Conservation (phyloP, 768 basidiomycete genomes). For the Rhizopogon sp. region DNA sequence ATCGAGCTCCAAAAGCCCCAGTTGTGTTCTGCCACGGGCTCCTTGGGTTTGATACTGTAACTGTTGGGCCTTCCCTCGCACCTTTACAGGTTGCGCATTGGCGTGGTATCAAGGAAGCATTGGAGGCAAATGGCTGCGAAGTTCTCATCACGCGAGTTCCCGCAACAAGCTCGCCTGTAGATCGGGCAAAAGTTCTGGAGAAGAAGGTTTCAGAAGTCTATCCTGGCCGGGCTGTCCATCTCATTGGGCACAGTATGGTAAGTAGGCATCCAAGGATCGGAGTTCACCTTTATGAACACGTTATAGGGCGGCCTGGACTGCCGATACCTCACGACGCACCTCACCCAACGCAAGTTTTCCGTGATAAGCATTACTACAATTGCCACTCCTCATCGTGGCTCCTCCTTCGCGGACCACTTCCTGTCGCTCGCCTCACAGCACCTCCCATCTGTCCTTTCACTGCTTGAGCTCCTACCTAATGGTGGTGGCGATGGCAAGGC, state of each 20-base stretch:
- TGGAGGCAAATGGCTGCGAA: slow-evolving; percentile 84
- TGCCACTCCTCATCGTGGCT: slow-evolving; percentile 92
- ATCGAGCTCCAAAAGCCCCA: slow-evolving; percentile 76
- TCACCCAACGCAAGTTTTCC: slow-evolving; percentile 70
- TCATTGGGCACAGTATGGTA: slow-evolving; percentile 86
- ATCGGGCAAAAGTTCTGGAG: slow-evolving; percentile 89
- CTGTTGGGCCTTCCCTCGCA: slow-evolving; percentile 69
- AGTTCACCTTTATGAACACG: neutral
- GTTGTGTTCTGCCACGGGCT: slow-evolving; percentile 95
- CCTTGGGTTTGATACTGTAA: slow-evolving; percentile 83
- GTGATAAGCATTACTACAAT: slow-evolving; percentile 91
- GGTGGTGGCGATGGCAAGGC: slow-evolving; percentile 95
- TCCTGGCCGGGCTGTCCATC: slow-evolving; percentile 80
- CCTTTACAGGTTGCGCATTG: slow-evolving; percentile 90
- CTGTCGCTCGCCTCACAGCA: slow-evolving; percentile 63
- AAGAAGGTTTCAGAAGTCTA: slow-evolving; percentile 74
- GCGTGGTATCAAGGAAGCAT: slow-evolving; percentile 92
- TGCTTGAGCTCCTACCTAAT: slow-evolving; percentile 82
- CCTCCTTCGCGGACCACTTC: slow-evolving; percentile 90
- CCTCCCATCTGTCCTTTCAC: slow-evolving; percentile 64
- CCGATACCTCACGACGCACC: slow-evolving; percentile 80
- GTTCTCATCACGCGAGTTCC: slow-evolving; percentile 94
- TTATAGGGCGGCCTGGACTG: slow-evolving; percentile 89
- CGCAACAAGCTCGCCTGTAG: slow-evolving; percentile 82
- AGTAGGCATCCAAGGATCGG: slow-evolving; percentile 4